Conservation (phyloP, 2,329 filamentous ascomycete genomes). For the Fusarium albosuccineum region DNA sequence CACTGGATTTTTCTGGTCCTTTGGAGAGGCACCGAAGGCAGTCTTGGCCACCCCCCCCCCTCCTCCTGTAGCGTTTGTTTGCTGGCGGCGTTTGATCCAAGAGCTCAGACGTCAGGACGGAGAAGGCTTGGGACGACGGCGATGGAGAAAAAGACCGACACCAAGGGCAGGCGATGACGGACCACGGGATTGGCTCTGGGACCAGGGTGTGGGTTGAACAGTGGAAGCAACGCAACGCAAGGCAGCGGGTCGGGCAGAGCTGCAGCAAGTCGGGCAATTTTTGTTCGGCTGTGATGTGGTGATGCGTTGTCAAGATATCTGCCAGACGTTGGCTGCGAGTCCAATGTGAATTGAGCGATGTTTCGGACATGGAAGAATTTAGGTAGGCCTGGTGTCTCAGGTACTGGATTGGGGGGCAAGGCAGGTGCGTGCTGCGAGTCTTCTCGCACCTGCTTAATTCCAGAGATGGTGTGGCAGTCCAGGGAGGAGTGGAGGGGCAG, state of each 20-base stretch:
- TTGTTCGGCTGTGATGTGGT: slow-evolving; percentile 49
- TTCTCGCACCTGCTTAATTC: slow-evolving; percentile 25
- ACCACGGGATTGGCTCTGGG: slow-evolving; percentile 35
- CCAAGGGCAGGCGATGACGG: slow-evolving; percentile 22
- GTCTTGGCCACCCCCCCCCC: slow-evolving; percentile 40
- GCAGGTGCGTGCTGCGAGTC: slow-evolving; percentile 19
- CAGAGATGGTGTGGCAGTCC: not conserved
- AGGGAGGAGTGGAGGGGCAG: slow-evolving; percentile 24
- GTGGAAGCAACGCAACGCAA: slow-evolving; percentile 30
- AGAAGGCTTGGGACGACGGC: slow-evolving; percentile 20
- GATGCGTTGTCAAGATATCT: slow-evolving; percentile 65
- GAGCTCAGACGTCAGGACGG: slow-evolving; percentile 26
- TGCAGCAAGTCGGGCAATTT: slow-evolving; percentile 49
- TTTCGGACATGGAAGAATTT: slow-evolving; percentile 22
- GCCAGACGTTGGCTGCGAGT: slow-evolving; percentile 49
- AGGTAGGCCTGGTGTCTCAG: slow-evolving; percentile 32
- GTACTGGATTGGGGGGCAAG: slow-evolving; percentile 36
- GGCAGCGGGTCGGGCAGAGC: slow-evolving; percentile 49
- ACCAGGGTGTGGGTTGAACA: slow-evolving; percentile 37
- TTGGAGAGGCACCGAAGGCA: slow-evolving; percentile 31
- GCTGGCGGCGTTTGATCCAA: slow-evolving; percentile 29
- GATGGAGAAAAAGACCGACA: slow-evolving; percentile 35
- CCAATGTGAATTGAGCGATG: slow-evolving; percentile 28
- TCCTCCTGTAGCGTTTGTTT: slow-evolving; percentile 41
- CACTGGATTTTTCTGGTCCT: slow-evolving; percentile 47